Evolutionary conservation across 2,329 filamentous ascomycete species (phyloP).

Genomic region (Xylariales sp.): DNA sequence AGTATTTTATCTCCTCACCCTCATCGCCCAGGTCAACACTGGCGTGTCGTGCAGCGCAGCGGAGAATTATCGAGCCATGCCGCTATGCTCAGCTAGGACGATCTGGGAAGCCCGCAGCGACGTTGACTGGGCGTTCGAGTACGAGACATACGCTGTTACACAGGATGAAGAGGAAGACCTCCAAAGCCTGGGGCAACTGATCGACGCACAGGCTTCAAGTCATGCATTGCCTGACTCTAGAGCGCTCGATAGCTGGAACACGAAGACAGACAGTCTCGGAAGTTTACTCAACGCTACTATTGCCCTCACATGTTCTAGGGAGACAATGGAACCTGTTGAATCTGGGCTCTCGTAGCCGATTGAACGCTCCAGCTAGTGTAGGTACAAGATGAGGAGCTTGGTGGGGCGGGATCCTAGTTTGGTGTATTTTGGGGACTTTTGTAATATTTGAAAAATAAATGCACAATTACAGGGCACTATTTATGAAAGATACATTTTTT

Average conservation of each 20-base stretch:
- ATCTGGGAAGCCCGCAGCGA: not conserved
- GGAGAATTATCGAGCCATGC: not conserved
- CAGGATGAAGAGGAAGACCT: no score
- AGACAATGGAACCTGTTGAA: no score
- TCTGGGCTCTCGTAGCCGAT: no score
- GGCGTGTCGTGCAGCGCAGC: not conserved
- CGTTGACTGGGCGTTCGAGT: not conserved
- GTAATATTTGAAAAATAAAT: no score
- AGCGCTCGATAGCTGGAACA: not conserved
- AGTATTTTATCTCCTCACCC: not conserved
- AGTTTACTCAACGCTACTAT: not conserved
- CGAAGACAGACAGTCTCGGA: not conserved
- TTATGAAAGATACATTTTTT: no score
- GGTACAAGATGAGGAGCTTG: no score
- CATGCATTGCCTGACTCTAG: not conserved
- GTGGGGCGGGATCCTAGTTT: no score
- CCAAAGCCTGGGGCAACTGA: not conserved
- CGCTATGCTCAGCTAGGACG: not conserved
- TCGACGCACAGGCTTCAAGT: not conserved
- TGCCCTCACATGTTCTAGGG: no score
- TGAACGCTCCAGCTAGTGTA: no score
- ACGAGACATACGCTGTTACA: not conserved
- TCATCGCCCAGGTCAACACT: not conserved
- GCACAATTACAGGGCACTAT: no score
- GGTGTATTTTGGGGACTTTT: no score